Conservation (phyloP, 257 asterid genomes). For the Gentiana straminea region DNA sequence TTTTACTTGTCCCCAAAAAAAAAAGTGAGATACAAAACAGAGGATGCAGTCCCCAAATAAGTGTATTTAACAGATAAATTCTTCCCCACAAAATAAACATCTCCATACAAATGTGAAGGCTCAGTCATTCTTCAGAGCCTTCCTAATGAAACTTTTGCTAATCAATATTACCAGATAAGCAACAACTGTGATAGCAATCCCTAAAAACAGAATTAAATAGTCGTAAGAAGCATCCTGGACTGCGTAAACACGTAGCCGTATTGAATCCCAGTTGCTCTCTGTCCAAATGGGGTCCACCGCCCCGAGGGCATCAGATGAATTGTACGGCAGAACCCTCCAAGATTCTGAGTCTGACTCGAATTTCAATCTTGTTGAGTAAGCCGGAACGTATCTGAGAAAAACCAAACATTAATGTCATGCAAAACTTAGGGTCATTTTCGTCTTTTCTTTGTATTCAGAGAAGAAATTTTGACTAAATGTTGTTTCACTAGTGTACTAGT, state of each 20-base stretch:
- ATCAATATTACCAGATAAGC: conserved; percentile 46
- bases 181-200: conserved; percentile 47
- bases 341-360: conserved; percentile 41
- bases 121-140: conserved; percentile 81
- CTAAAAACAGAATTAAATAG: conserved; percentile 44
- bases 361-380: conserved; percentile 83
- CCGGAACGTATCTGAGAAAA: conserved; percentile 72
- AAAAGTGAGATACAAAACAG: neutral
- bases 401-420: neutral
- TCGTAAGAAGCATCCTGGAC: conserved; percentile 53
- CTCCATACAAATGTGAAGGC: too few species aligned
- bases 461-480: too few species aligned
- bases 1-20: neutral
- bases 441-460: too few species aligned
- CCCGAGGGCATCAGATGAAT: conserved; percentile 46
- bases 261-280: conserved; percentile 84
- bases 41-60: too few species aligned
- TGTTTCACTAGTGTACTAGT: too few species aligned
- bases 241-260: conserved; percentile 49
- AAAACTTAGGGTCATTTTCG: too few species aligned
- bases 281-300: conserved; percentile 81
- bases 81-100: too few species aligned
- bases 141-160: conserved; percentile 55
- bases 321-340: conserved; percentile 59
- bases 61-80: too few species aligned